Conservation (phyloP, 1,139 yeast species). For the Maudiozyma humilis region DNA sequence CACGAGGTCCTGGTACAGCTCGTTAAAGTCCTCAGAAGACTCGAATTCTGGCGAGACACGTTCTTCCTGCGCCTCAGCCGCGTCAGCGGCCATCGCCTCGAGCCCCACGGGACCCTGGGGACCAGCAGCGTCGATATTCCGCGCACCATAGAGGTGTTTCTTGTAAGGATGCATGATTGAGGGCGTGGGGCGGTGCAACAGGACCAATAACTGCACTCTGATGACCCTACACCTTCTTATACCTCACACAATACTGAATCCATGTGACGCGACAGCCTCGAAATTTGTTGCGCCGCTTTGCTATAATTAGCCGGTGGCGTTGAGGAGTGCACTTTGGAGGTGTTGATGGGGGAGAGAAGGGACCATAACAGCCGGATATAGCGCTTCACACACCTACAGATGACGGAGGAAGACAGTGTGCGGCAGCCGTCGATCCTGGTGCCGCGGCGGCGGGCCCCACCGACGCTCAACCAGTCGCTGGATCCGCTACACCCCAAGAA, state of each 20-base stretch:
- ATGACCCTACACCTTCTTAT: too few species aligned
- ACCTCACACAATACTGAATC: too few species aligned
- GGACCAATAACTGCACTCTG: too few species aligned
- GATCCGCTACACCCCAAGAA: constrained; percentile 2
- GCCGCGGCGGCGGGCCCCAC: background rate
- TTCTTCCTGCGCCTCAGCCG: background rate
- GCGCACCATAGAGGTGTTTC: constrained; percentile 13
- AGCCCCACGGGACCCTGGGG: background rate
- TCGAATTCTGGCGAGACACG: too few species aligned
- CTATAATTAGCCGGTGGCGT: background rate
- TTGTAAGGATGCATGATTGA: constrained; percentile 21
- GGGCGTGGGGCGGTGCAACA: too few species aligned
- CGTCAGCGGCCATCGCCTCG: background rate
- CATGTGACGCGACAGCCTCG: background rate
- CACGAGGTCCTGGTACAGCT: constrained; percentile 3
- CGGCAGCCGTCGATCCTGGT: background rate
- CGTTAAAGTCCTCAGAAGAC: constrained; percentile 2
- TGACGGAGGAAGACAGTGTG: background rate
- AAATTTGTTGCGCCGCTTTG: background rate
- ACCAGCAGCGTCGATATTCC: constrained; percentile 4
- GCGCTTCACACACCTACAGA: too few species aligned
- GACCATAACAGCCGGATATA: too few species aligned
- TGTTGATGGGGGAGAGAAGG: too few species aligned
- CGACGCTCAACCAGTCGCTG: background rate
- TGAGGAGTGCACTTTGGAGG: too few species aligned